phyloP scores from a whole-genome alignment of 202 grass and related monocot genomes.

The Dendrocalamus latiflorus region DNA sequence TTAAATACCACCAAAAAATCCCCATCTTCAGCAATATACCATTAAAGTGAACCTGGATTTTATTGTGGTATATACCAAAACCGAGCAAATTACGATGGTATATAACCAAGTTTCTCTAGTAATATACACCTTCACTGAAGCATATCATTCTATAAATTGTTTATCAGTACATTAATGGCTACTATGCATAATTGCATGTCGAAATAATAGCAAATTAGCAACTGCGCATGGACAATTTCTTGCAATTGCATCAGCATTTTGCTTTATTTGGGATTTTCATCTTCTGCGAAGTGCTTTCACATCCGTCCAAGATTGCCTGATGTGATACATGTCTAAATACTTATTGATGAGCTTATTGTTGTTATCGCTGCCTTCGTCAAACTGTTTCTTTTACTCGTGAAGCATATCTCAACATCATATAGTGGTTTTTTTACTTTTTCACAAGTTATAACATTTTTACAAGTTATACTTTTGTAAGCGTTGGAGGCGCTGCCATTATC shows the following conservation, averaged over 20 bases:
- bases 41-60: too few species aligned
- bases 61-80: too few species aligned
- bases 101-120: neutral
- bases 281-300: neutral
- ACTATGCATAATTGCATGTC: neutral
- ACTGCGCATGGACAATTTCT: neutral
- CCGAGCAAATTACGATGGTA: too few species aligned
- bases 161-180: neutral
- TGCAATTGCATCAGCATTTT: neutral
- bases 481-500: neutral
- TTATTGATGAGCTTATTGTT: neutral
- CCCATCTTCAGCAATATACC: too few species aligned
- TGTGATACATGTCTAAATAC: neutral
- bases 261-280: neutral
- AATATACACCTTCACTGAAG: neutral
- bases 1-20: too few species aligned
- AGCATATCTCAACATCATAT: neutral
- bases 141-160: neutral
- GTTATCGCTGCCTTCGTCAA: neutral
- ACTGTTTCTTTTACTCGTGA: neutral
- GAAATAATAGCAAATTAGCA: neutral
- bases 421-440: neutral
- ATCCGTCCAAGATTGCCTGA: neutral
- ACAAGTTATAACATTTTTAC: neutral
- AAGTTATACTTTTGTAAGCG: neutral